Evolutionary conservation across 208 protist genomes (phyloP), one percentile per base, ranked within the genome.

Genomic region (Herpetomonas muscarum): DNA sequence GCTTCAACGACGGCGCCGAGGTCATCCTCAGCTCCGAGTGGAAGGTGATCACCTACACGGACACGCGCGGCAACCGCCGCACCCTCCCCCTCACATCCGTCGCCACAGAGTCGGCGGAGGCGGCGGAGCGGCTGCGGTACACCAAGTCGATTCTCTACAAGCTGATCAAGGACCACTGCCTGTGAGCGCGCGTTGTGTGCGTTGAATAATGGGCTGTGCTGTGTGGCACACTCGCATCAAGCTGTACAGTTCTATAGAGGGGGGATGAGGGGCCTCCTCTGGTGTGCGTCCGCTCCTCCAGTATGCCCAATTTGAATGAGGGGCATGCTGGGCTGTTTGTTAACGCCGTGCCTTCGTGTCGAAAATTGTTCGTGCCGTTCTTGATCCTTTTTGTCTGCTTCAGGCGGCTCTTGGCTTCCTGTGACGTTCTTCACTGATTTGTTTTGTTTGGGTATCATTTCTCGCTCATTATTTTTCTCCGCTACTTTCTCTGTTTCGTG

Each of bases 1-100:
- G 81, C 58, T 98, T 98, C 66, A 61, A 88, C 22, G 97, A 98
- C 70, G 74, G 86, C 46, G 92, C 92, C 5, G 94, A 97, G 55
- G 81, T 98, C 25, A 78, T 98, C 19, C 74, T 98, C 28, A 91
- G 79, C 63, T 91, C 81, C 9, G 85, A 97, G 55, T 83, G 70
- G 68, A 73, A 79, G 41, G 67, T 89, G 37, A 88, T 98, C 15
- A 97, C 83, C n/a, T 96, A 92, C 76, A 94, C 76, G 22, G 56
- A 68, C 26, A 57, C 67, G 15, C 32, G 42, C 4, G 76, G 76
- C 28, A 55, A 59, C 32, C 70, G 76, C 49, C 76, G 64, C 53
- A 82, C 74, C 29, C 47, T 82, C 44, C 66, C 76, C 2, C 61
- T 82, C 44, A 60, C 21, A 50, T 32, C 41, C 17, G 66, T 76